Conservation (phyloP, 2,329 filamentous ascomycete species). For the Beauveria medogensis region DNA sequence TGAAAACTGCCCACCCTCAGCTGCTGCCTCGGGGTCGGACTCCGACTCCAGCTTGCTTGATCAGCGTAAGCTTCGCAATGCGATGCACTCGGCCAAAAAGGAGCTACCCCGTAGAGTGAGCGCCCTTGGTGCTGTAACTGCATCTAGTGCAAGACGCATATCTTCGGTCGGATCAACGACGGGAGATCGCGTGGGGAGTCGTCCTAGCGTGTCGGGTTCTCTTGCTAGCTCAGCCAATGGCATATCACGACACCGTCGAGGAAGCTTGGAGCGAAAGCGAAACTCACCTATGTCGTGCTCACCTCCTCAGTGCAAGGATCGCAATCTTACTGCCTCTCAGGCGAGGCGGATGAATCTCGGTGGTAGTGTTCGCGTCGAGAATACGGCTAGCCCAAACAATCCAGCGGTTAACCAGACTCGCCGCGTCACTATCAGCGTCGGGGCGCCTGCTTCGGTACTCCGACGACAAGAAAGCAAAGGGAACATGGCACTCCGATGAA, state of each 20-base stretch:
- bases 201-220: conserved; percentile 31
- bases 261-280: conserved; percentile 41
- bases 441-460: conserved; percentile 18
- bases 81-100: conserved; percentile 45
- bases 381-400: conserved; percentile 19
- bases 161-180: conserved; percentile 34
- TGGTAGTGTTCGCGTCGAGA: conserved; percentile 29
- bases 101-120: conserved; percentile 34
- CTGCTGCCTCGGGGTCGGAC: conserved; percentile 30
- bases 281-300: conserved; percentile 48
- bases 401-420: conserved; percentile 20
- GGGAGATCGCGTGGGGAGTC: conserved; percentile 18
- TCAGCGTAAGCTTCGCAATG: conserved; percentile 45
- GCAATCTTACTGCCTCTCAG: conserved; percentile 44
- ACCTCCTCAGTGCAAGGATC: conserved; percentile 33
- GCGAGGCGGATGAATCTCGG: conserved; percentile 50
- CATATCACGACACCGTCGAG: conserved; percentile 45
- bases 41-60: conserved; percentile 45
- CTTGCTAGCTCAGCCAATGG: conserved; percentile 46
- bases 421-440: conserved; percentile 31
- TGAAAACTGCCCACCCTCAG: conserved; percentile 44
- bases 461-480: conserved; percentile 24
- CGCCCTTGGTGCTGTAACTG: conserved; percentile 26
- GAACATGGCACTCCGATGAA: conserved; percentile 23
- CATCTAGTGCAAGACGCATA: conserved; percentile 33